phyloP scores from a whole-genome alignment of 2,329 filamentous ascomycete genomes.

The Xylaria sp. region DNA sequence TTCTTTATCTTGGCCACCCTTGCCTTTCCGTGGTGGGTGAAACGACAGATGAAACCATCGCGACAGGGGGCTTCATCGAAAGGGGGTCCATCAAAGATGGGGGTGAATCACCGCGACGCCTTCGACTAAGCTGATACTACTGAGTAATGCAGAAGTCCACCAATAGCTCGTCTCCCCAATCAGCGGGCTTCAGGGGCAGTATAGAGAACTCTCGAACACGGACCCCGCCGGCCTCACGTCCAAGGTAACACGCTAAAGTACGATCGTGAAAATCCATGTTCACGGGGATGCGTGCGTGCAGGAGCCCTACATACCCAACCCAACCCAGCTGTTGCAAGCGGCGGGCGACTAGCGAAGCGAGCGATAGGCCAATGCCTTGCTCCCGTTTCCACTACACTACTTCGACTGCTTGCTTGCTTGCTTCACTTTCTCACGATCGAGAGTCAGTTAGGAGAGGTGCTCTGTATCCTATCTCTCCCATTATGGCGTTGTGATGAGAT shows the following conservation, averaged over 20 bases:
- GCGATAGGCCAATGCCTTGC: slow-evolving; percentile 12
- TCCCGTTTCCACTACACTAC: slow-evolving; percentile 8
- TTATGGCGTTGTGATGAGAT: slow-evolving; percentile 30
- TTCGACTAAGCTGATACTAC: slow-evolving; percentile 10
- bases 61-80: slow-evolving; percentile 24
- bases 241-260: slow-evolving; percentile 31
- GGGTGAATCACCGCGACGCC: slow-evolving; percentile 16
- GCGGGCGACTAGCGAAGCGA: background rate
- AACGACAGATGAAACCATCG: slow-evolving; percentile 38
- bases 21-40: slow-evolving; percentile 28
- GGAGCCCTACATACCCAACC: slow-evolving; percentile 11
- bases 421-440: slow-evolving; percentile 7
- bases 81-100: slow-evolving; percentile 7
- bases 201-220: slow-evolving; percentile 35
- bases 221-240: slow-evolving; percentile 31
- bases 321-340: slow-evolving; percentile 7
- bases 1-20: slow-evolving; percentile 24
- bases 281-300: slow-evolving; percentile 30
- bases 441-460: background rate
- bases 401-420: slow-evolving; percentile 18
- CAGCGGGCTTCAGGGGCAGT: slow-evolving; percentile 27
- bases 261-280: slow-evolving; percentile 30
- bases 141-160: slow-evolving; percentile 17
- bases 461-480: slow-evolving; percentile 11
- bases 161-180: slow-evolving; percentile 25